Conservation (phyloP, 2,329 filamentous ascomycete species). For the Fusarium sp. region DNA sequence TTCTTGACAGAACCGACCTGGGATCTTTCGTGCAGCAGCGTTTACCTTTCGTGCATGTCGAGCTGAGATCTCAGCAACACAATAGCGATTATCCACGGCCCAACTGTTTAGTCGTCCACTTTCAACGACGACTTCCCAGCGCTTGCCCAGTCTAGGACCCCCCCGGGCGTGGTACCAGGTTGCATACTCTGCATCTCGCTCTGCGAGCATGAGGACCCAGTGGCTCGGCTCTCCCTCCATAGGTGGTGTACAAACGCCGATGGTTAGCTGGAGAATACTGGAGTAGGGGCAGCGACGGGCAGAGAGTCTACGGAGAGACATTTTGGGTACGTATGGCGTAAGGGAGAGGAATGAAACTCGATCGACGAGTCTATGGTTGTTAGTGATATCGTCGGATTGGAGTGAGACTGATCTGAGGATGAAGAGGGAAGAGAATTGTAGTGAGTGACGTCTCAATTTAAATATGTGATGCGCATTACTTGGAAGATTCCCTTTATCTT, state of each 20-base stretch:
- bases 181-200: background rate
- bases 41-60: background rate
- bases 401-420: background rate
- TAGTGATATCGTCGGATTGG: background rate
- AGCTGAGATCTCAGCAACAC: background rate
- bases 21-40: background rate
- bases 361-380: background rate
- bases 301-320: background rate
- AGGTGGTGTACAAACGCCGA: background rate
- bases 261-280: background rate
- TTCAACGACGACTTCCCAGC: background rate
- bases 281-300: background rate
- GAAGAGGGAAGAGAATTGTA: background rate
- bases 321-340: background rate
- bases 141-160: background rate
- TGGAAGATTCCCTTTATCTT: background rate
- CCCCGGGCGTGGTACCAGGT: background rate
- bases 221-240: background rate
- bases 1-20: constrained; percentile 1
- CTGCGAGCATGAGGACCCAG: constrained; percentile 19
- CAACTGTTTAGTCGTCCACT: background rate
- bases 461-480: background rate
- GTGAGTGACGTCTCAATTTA: background rate
- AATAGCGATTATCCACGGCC: background rate
- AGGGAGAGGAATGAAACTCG: background rate